Conservation (phyloP, 1,139 yeast genomes). For the Zygoascus sp. region DNA sequence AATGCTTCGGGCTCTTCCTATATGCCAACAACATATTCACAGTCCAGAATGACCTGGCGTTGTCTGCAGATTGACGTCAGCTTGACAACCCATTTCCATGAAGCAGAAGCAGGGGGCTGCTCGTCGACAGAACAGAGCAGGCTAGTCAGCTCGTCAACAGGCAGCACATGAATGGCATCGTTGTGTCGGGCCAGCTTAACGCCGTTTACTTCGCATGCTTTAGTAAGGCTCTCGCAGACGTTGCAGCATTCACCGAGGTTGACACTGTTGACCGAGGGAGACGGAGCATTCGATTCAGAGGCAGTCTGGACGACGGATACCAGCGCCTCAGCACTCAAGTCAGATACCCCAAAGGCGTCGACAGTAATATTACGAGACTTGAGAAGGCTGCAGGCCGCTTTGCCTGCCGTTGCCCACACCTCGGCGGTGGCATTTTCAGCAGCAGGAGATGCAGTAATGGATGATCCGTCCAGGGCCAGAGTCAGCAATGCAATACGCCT, state of each 20-base stretch:
- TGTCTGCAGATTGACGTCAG: constrained; percentile 28
- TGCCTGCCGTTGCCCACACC: constrained; percentile 25
- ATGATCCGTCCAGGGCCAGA: constrained; percentile 27
- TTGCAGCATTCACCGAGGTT: constrained; percentile 35
- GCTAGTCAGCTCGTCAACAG: constrained; percentile 17
- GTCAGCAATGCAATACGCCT: constrained; percentile 23
- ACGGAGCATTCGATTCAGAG: constrained; percentile 7
- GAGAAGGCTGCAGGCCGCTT: constrained; percentile 12
- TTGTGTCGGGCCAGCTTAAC: constrained; percentile 33
- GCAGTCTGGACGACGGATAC: constrained; percentile 19
- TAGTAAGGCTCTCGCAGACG: constrained; percentile 30
- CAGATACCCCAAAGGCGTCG: constrained; percentile 31
- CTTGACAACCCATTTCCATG: constrained; percentile 31
- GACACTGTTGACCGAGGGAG: constrained; percentile 30
- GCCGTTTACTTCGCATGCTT: constrained; percentile 24
- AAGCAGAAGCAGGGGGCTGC: background rate
- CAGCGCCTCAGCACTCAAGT: constrained; percentile 26
- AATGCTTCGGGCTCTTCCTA: background rate
- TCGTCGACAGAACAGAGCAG: background rate
- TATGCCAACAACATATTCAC: constrained; percentile 4
- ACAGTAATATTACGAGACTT: constrained; percentile 8
- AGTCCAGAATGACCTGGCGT: constrained; percentile 25
- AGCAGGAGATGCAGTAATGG: constrained; percentile 17
- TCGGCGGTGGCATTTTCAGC: background rate
- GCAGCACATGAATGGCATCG: constrained; percentile 28